These are phyloP conservation scores for Artomyces pyxidatus DNA, from an alignment of 768 basidiomycete species.

Conservation along the genomic window DNA sequence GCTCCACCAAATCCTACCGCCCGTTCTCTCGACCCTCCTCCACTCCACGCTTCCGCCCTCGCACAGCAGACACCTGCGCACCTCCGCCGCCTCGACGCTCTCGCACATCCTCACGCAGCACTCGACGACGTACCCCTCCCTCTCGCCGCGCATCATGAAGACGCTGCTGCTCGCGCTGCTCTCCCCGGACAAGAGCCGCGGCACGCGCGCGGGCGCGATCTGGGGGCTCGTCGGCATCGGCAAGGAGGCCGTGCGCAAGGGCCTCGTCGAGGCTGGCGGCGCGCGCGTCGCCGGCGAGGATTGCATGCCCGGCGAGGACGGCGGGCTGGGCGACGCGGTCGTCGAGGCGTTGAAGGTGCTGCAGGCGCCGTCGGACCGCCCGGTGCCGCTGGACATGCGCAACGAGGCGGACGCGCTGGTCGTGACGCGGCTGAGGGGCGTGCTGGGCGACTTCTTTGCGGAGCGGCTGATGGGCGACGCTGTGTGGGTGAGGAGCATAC, in stretches of 20 bases:
- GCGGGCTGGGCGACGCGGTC: constrained; percentile 46
- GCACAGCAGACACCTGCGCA: constrained; percentile 67
- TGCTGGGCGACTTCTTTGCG: constrained; percentile 58
- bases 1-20: constrained; percentile 94
- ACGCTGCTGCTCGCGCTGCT: constrained; percentile 85
- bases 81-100: constrained; percentile 75
- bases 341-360: constrained; percentile 60
- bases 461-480: constrained; percentile 47
- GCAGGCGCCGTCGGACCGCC: constrained; percentile 47
- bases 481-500: constrained; percentile 55
- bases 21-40: constrained; percentile 84
- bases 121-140: constrained; percentile 81
- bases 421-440: constrained; percentile 38
- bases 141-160: constrained; percentile 87
- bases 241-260: constrained; percentile 77
- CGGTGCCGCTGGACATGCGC: constrained; percentile 44
- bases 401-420: constrained; percentile 41
- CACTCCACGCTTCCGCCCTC: constrained; percentile 75
- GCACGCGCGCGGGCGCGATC: constrained; percentile 85
- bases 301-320: constrained; percentile 37
- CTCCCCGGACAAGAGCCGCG: constrained; percentile 59
- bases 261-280: constrained; percentile 74
- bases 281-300: constrained; percentile 69
- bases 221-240: constrained; percentile 81
- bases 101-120: constrained; percentile 75